Base-by-base conservation (phyloP, 176 grass and related monocot genomes). In the Oryza nivara region DNA sequence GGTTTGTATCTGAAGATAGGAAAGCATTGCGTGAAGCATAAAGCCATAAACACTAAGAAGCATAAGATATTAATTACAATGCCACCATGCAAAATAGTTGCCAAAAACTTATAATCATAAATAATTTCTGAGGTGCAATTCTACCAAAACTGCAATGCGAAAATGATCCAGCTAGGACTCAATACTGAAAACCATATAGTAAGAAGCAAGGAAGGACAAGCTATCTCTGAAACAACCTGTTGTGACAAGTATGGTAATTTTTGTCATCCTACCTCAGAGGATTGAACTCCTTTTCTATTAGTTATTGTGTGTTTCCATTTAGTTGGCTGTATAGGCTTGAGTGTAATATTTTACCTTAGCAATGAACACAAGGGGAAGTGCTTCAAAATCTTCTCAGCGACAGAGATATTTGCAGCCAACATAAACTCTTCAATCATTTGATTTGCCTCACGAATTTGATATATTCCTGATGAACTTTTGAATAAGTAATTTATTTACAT, bases 361-460 rank as follows among this genome's bases (percentile, higher is more conserved):
- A 98, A 93, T 32, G 96, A 90, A 80, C 87, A 93, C 52, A 91
- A 83, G 45, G 96, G 88, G 44, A 87, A 98, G 84, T 98, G 93
- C 47, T 95, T 90, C 93, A 98, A 90, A 78, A 98, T 95, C 83
- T 98, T 98, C 76, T 98, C 93, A 81, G 93, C 96, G 68, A 95
- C 96, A 52, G 96, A 93, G 85, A 98, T 36, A 90, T 98, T 98
- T 35, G 91, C 96, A 84, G 93, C 91, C 70, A 98, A 90, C 96
- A 98, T 98, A 83, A 98, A 98, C 81, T 98, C 96, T 77, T 98
- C 96, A 20, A 98, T 95, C 96, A 98, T 98, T 86, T 98, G 96
- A 88, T 98, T 98, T 83, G 96, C 96, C 89, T 98, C 96, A 0
- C 96, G 85, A 70, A 98, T 95, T 98, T 98, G 96, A 93, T 98